Evolutionary conservation across 1,284 basidiomycete species (phyloP).

Genomic region (Tranzscheliella williamsii): DNA sequence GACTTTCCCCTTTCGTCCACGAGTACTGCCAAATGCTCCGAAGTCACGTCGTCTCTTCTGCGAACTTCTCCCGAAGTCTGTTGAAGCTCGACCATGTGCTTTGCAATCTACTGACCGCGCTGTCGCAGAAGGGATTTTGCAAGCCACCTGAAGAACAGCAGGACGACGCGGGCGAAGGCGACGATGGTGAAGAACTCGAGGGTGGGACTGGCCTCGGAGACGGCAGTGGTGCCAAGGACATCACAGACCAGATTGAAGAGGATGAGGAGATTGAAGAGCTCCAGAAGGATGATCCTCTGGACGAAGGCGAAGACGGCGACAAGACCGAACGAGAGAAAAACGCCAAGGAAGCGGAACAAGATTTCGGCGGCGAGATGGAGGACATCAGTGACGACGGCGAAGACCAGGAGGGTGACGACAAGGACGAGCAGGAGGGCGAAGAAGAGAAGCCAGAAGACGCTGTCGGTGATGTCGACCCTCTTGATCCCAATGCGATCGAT

Average conservation of each 20-base stretch:
- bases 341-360: conserved; percentile 66
- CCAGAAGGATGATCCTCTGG: conserved; percentile 67
- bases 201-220: conserved; percentile 60
- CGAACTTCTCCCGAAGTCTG: conserved; percentile 74
- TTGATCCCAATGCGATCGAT: conserved; percentile 85
- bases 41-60: conserved; percentile 62
- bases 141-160: conserved; percentile 52
- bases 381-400: conserved; percentile 64
- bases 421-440: conserved; percentile 62
- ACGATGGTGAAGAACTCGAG: conserved; percentile 50
- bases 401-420: conserved; percentile 67
- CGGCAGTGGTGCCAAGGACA: conserved; percentile 64
- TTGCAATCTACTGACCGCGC: conserved; percentile 72
- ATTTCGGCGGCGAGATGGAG: conserved; percentile 78
- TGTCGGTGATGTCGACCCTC: conserved; percentile 79
- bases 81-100: conserved; percentile 84
- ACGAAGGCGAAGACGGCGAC: conserved; percentile 65
- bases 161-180: conserved; percentile 35
- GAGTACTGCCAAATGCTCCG: conserved; percentile 58
- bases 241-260: conserved; percentile 63
- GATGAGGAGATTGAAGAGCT: conserved; percentile 96
- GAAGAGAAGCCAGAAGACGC: conserved; percentile 76
- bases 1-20: conserved; percentile 47
- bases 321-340: conserved; percentile 65
- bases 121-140: conserved; percentile 86